These are phyloP conservation scores for Apiosordaria backusii DNA, from an alignment of 495 filamentous ascomycete genomes.

Conservation along the genomic window DNA sequence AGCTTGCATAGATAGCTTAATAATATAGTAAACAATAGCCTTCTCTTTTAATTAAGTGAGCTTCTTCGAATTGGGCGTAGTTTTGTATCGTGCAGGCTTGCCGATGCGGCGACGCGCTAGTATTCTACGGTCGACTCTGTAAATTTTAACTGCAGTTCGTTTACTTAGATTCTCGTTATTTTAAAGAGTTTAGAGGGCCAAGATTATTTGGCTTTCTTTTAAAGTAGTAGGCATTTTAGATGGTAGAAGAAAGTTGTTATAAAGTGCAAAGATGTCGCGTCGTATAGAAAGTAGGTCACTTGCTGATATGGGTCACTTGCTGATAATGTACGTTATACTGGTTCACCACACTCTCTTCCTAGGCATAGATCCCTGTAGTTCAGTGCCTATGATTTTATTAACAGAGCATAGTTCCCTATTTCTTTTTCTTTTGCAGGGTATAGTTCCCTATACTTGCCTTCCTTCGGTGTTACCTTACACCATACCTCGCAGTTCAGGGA, in stretches of 20 bases:
- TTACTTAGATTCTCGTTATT: background rate
- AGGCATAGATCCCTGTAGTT: background rate
- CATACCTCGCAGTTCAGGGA: no score
- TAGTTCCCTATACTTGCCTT: no score
- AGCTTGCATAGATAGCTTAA: slow-evolving; percentile 7
- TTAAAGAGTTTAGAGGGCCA: slow-evolving; percentile 1
- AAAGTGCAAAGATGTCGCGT: background rate
- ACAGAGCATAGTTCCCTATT: no score
- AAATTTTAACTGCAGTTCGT: no score
- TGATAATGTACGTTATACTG: background rate
- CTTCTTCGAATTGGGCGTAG: no score
- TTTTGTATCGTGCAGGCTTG: no score
- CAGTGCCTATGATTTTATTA: background rate
- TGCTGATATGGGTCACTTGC: slow-evolving; percentile 8
- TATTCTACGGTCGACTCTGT: no score
- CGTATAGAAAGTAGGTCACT: slow-evolving; percentile 3
- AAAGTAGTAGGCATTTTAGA: background rate
- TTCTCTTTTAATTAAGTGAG: slow-evolving; percentile 16
- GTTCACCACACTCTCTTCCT: background rate
- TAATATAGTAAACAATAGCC: slow-evolving; percentile 15
- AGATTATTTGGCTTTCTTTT: background rate
- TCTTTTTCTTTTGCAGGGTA: no score
- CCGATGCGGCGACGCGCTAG: no score
- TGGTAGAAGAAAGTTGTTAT: background rate
- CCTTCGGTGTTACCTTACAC: no score